phyloP scores from a whole-genome alignment of 2,329 filamentous ascomycete genomes.

The Coccinonectria pachysandricola region DNA sequence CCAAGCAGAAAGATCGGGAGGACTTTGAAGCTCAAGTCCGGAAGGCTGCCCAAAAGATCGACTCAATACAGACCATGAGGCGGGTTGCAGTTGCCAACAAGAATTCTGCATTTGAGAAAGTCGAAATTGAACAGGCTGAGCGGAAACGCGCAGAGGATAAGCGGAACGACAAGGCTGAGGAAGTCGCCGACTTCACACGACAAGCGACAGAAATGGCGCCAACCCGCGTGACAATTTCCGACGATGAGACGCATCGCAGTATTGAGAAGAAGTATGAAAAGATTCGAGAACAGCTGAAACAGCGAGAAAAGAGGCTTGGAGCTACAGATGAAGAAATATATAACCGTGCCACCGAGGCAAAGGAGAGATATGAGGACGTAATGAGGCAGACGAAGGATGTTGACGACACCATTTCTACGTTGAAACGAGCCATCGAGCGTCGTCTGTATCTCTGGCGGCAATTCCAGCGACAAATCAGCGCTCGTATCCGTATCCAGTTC shows the following conservation, averaged over 20 bases:
- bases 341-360: conserved; percentile 32
- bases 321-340: conserved; percentile 56
- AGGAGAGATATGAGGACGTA: conserved; percentile 32
- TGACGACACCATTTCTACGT: conserved; percentile 29
- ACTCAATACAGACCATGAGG: conserved; percentile 37
- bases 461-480: conserved; percentile 78
- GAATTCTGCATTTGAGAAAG: conserved; percentile 45
- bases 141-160: conserved; percentile 36
- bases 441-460: conserved; percentile 67
- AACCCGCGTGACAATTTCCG: conserved; percentile 50
- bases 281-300: conserved; percentile 47
- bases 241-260: conserved; percentile 50
- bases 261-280: conserved; percentile 44
- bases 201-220: conserved; percentile 45
- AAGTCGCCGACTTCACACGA: conserved; percentile 42
- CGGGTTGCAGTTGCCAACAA: conserved; percentile 48
- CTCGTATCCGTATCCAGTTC: conserved; percentile 78
- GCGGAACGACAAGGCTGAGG: conserved; percentile 33
- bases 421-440: conserved; percentile 52
- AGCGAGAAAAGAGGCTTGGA: conserved; percentile 47
- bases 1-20: conserved; percentile 24
- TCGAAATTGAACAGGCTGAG: conserved; percentile 38
- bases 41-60: conserved; percentile 46
- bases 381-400: conserved; percentile 30
- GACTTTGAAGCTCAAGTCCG: conserved; percentile 36